A percentile compares a stretch with the other conserved stretches of the same genome.
phyloP scores from a whole-genome alignment of 2,329 filamentous ascomycete species.

The Xylaria sp. region DNA sequence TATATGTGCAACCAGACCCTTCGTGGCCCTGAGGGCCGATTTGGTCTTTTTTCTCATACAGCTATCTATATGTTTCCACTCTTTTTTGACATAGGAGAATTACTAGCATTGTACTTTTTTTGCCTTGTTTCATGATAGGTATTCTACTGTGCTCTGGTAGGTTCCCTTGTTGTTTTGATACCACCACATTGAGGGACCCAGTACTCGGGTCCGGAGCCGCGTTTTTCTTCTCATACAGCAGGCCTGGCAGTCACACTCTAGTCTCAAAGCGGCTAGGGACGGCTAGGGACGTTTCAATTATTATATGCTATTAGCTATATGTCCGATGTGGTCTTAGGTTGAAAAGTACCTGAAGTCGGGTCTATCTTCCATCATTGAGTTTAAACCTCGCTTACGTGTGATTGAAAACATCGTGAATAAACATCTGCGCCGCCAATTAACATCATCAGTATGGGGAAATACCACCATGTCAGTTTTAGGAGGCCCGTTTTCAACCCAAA shows the following conservation, averaged over 20 bases:
- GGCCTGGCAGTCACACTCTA: neutral
- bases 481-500: constrained; percentile 25
- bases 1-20: neutral
- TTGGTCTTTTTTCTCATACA: neutral
- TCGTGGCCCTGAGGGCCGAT: neutral
- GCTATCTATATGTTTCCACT: neutral
- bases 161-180: neutral
- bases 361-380: neutral
- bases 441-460: neutral
- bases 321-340: neutral
- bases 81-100: neutral
- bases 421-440: neutral
- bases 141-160: neutral
- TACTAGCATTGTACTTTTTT: neutral
- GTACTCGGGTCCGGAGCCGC: constrained; percentile 24
- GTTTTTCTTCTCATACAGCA: constrained; percentile 13
- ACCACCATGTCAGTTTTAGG: constrained; percentile 5
- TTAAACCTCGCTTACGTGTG: neutral
- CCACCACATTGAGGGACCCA: neutral
- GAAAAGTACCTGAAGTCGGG: neutral
- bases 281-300: neutral
- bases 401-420: neutral
- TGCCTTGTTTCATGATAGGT: neutral
- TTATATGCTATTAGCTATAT: neutral
- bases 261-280: neutral